These are phyloP conservation scores for Phylloporus rhodoxanthus DNA, from an alignment of 768 basidiomycete species.

Conservation along the genomic window DNA sequence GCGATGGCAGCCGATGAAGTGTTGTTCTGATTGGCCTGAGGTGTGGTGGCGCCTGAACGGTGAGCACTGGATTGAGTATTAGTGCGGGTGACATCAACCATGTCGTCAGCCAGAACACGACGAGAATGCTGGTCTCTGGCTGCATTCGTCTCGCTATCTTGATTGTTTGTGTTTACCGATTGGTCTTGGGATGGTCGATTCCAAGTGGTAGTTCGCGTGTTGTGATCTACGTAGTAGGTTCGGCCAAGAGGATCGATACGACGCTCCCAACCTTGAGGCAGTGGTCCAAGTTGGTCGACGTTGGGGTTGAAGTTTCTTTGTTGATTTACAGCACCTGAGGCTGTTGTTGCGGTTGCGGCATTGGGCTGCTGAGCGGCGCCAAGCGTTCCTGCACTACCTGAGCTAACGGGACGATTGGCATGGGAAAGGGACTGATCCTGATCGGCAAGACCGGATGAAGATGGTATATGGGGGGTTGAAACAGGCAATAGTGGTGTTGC, in stretches of 20 bases:
- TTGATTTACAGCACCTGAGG: conserved; percentile 41
- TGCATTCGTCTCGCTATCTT: conserved; percentile 75
- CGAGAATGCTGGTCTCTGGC: conserved; percentile 84
- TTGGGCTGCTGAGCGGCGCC: conserved; percentile 16
- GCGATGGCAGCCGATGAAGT: conserved; percentile 46
- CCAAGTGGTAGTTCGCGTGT: conserved; percentile 97
- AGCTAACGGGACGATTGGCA: conserved; percentile 34
- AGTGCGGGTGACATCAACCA: conserved; percentile 66
- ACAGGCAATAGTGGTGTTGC: conserved; percentile 38
- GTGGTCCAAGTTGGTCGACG: conserved; percentile 87
- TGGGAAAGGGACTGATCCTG: conserved; percentile 25
- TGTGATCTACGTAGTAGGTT: conserved; percentile 99
- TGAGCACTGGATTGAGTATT: conserved; percentile 36
- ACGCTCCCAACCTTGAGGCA: conserved; percentile 93
- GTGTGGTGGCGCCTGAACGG: conserved; percentile 33
- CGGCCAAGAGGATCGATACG: conserved; percentile 93
- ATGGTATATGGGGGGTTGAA: conserved; percentile 32
- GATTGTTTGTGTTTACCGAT: conserved; percentile 61
- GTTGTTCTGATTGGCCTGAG: conserved; percentile 27
- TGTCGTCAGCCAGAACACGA: conserved; percentile 77
- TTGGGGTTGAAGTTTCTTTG: conserved; percentile 90
- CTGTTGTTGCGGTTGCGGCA: conserved; percentile 23
- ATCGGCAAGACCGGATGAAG: conserved; percentile 26
- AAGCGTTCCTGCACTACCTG: conserved; percentile 23
- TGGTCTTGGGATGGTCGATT: conserved; percentile 81